Conservation (phyloP, 1,284 basidiomycete genomes). For the Sutorius eximius region DNA sequence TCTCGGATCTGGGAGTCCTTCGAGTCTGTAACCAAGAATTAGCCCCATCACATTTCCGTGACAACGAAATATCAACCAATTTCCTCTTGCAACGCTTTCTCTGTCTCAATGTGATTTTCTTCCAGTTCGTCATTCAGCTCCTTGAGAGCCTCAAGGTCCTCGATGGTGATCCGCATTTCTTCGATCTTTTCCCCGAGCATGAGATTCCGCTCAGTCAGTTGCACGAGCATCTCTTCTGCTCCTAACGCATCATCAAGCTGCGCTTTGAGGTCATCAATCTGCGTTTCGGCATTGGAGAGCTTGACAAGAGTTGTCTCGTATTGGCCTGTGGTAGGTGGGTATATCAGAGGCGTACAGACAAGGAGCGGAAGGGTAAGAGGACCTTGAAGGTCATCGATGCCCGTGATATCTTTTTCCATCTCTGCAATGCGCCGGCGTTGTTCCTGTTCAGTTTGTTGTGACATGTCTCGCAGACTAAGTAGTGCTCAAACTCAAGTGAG, state of each 20-base stretch:
- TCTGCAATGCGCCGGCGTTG: slow-evolving; percentile 81
- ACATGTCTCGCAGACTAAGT: slow-evolving; percentile 79
- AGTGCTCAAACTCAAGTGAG: slow-evolving; percentile 2
- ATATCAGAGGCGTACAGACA: slow-evolving; percentile 17
- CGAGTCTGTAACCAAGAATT: slow-evolving; percentile 49
- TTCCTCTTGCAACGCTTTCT: slow-evolving; percentile 89
- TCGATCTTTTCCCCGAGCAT: slow-evolving; percentile 96
- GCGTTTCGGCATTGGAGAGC: slow-evolving; percentile 81
- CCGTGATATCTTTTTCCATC: slow-evolving; percentile 84
- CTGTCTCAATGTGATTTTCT: slow-evolving; percentile 93
- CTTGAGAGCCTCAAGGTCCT: slow-evolving; percentile 93
- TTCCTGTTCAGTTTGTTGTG: slow-evolving; percentile 85
- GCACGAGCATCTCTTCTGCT: slow-evolving; percentile 95
- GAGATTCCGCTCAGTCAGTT: slow-evolving; percentile 93
- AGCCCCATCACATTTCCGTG: background rate
- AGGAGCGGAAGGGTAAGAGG: slow-evolving; percentile 10
- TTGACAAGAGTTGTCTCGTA: slow-evolving; percentile 80
- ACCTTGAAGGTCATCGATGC: slow-evolving; percentile 72
- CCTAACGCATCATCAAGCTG: slow-evolving; percentile 95
- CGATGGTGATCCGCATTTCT: slow-evolving; percentile 92
- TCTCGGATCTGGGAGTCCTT: slow-evolving; percentile 74
- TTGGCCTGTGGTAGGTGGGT: slow-evolving; percentile 50
- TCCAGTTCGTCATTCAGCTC: slow-evolving; percentile 97
- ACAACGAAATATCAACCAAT: slow-evolving; percentile 55
- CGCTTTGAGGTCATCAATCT: slow-evolving; percentile 91